Base-by-base conservation (phyloP, 345 rosid species). In the Lepidium aucheri region DNA sequence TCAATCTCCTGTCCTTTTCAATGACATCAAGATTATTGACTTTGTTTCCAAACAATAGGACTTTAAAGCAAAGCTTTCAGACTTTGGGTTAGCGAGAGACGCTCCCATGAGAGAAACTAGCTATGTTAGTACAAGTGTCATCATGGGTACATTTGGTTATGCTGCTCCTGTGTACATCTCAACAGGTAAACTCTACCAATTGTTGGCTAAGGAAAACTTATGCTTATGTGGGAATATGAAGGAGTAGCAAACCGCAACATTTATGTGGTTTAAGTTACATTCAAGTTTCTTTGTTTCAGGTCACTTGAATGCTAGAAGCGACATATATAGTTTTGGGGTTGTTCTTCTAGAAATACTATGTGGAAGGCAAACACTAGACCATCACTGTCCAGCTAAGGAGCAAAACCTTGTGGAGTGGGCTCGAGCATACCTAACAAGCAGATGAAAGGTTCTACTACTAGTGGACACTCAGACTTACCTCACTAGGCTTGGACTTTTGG, bases 371-470 rank as follows among this genome's bases (percentile, higher is more conserved):
- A 92, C 99, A 22, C 74, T 88, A 14, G 99, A 94, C 78, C 85
- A 86, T 71, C 85, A 84, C 69, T 79, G 81, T 12, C 97, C 96
- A 2, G 52, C 86, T 0, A 92, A 90, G 60, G 89, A 94, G 50
- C 96, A 90, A 74, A 88, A 83, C 75, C 89, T 94, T n/a, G 97
- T 94, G 58, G 95, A 90, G 17, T 90, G 96, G 99, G 99, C 97
- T 42, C 75, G 78, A 49, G 97, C 99, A 0, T 88, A 83, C 78
- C 83, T 90, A 49, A 79, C 75, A 22, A 88, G 78, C 78, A 94
- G 83, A 55, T 81, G 96, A 8, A 90, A 92, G 77, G 75, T 86
- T 26, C 79, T 86, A 49, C 89, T 76, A 2, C 73, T 94, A 4
- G 63, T 94, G 32, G 99, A 94, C 76, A 70, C 74, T 40, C 86